These are phyloP conservation scores for Hygrophila difformis DNA, from an alignment of 257 asterid genomes.

Conservation along the genomic window DNA sequence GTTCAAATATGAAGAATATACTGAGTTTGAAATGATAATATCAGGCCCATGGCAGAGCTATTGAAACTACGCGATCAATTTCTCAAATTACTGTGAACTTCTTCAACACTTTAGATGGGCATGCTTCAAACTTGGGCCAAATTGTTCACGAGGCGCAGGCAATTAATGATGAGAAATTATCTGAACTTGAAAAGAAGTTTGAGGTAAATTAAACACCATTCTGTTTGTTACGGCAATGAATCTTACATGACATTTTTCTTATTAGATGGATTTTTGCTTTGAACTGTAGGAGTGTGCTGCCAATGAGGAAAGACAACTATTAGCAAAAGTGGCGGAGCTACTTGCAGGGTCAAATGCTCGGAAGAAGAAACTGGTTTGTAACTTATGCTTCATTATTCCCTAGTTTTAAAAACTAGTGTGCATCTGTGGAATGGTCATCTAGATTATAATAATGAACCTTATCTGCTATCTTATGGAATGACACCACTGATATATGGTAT, in stretches of 20 bases:
- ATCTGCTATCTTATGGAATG: too few species aligned
- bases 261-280: constrained; percentile 7
- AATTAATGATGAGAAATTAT: constrained; percentile 53
- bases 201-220: constrained; percentile 44
- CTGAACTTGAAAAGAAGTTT: constrained; percentile 83
- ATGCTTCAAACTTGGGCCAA: constrained; percentile 64
- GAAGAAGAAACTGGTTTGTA: constrained; percentile 91
- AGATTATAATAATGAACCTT: too few species aligned
- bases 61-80: constrained; percentile 65
- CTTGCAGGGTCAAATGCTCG: constrained; percentile 85
- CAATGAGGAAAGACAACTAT: constrained; percentile 76
- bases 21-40: constrained; percentile 11
- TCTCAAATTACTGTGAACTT: constrained; percentile 56
- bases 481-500: too few species aligned
- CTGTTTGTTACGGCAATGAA: constrained; percentile 10
- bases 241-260: constrained; percentile 2
- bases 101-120: constrained; percentile 59
- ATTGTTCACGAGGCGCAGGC: constrained; percentile 80
- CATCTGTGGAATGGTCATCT: background rate
- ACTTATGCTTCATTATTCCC: background rate
- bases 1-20: too few species aligned
- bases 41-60: constrained; percentile 88
- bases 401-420: background rate
- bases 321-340: constrained; percentile 88
- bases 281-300: constrained; percentile 83